Conservation (phyloP, 345 rosid species). For the Eucalyptus sp. region DNA sequence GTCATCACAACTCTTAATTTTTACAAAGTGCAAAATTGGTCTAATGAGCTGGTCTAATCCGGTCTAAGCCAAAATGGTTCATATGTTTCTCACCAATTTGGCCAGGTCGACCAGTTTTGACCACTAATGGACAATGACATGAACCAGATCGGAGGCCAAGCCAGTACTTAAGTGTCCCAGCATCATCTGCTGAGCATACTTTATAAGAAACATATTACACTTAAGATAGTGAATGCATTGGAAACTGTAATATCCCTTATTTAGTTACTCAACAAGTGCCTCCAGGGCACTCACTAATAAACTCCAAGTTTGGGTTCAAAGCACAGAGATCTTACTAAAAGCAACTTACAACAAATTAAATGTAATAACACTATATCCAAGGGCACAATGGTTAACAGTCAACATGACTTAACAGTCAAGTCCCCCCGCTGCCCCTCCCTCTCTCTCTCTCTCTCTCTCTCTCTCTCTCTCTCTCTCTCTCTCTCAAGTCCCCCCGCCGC, state of each 20-base stretch:
- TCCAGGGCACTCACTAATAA: neutral
- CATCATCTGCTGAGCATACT: neutral
- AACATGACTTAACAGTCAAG: neutral
- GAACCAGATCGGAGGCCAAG: neutral
- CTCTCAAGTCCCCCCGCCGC: neutral
- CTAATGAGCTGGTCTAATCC: neutral
- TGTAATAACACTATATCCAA: neutral
- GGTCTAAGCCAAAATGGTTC: neutral
- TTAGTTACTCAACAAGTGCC: neutral
- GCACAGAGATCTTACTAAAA: neutral
- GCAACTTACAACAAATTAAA: neutral
- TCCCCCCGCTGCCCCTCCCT: fast-evolving
- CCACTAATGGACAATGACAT: neutral
- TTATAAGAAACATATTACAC: neutral
- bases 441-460: neutral
- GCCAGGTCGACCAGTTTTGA: neutral
- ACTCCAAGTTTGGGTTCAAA: neutral
- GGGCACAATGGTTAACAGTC: neutral
- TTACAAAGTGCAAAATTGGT: neutral
- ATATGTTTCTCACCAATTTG: neutral
- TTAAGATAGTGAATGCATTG: neutral
- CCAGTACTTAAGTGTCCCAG: neutral
- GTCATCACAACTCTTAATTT: neutral
- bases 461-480: too few species aligned
- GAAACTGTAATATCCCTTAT: neutral